A percentile compares a stretch with the other conserved stretches of the same genome.
Conservation (phyloP, 108 stramenopile genomes). For the Craspedostauros australis region DNA sequence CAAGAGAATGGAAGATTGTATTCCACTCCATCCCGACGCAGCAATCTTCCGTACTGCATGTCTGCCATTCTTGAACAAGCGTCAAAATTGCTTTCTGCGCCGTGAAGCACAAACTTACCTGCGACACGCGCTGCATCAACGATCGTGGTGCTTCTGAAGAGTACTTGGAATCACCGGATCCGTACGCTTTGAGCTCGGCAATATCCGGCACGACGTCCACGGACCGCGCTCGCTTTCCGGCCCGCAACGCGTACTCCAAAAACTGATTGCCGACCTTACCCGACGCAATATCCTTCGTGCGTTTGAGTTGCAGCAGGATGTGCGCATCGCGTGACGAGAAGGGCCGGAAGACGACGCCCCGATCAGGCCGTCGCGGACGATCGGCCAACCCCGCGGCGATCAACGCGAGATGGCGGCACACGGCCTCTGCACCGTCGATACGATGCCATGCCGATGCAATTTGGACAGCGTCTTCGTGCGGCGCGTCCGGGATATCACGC, state of each 20-base stretch:
- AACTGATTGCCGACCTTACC: constrained; percentile 7
- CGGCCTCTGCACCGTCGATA: constrained; percentile 1
- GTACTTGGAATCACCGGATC: constrained; percentile 42
- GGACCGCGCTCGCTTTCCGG: constrained; percentile 70
- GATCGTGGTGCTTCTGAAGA: constrained; percentile 15
- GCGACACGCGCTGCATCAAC: constrained; percentile 13
- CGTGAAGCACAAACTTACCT: too few relatives aligned
- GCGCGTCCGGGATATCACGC: too few relatives aligned
- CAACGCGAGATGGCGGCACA: constrained; percentile 33
- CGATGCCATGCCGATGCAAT: constrained; percentile 18
- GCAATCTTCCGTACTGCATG: too few relatives aligned
- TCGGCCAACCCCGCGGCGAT: constrained; percentile 58
- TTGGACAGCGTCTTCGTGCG: too few relatives aligned
- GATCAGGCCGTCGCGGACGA: constrained; percentile 58
- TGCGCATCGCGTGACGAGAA: constrained; percentile 79
- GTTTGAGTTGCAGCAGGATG: constrained; percentile 71
- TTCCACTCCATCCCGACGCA: too few relatives aligned
- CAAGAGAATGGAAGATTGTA: too few relatives aligned
- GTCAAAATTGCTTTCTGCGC: too few relatives aligned
- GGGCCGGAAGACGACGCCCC: constrained; percentile 63
- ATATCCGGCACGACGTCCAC: constrained; percentile 43
- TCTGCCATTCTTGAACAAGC: too few relatives aligned
- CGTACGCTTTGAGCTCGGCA: constrained; percentile 35
- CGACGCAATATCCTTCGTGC: constrained; percentile 44
- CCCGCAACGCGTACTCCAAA: constrained; percentile 54